A percentile compares a stretch with the other conserved stretches of the same genome.
Conservation (phyloP, 805 yeast species). For the Geotrichum ghanense region DNA sequence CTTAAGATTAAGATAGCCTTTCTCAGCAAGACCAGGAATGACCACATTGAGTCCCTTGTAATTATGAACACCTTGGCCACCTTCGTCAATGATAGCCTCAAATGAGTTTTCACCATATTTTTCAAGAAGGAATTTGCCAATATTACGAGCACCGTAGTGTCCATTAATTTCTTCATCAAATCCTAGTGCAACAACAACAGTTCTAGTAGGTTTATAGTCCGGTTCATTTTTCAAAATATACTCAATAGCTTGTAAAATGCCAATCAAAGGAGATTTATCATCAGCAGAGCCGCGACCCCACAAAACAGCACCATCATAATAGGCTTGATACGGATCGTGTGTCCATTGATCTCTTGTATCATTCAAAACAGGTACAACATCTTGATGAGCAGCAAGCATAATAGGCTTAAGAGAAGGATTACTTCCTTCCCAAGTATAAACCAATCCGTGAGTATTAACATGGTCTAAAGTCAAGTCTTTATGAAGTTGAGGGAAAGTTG, state of each 20-base stretch:
- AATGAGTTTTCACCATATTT: slow-evolving; percentile 52
- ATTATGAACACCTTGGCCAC: slow-evolving; percentile 33
- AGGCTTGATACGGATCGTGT: slow-evolving; percentile 47
- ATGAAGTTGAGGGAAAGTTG: slow-evolving; percentile 44
- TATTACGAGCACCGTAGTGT: slow-evolving; percentile 42
- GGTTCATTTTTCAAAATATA: slow-evolving; percentile 31
- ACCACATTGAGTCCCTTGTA: slow-evolving; percentile 39
- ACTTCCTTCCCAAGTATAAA: slow-evolving; percentile 53
- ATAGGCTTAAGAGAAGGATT: slow-evolving; percentile 41
- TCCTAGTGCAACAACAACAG: slow-evolving; percentile 56
- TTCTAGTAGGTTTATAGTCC: slow-evolving; percentile 49
- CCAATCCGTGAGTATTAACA: slow-evolving; percentile 52
- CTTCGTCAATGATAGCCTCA: slow-evolving; percentile 63
- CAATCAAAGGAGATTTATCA: slow-evolving; percentile 52
- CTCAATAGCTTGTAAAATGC: slow-evolving; percentile 57
- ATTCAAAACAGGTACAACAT: slow-evolving; percentile 55
- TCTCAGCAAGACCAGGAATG: slow-evolving; percentile 48
- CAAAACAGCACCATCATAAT: slow-evolving; percentile 44
- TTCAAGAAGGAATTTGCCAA: slow-evolving; percentile 36
- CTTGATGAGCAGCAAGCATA: slow-evolving; percentile 55
- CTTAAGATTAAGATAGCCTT: slow-evolving; percentile 42
- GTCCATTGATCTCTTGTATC: slow-evolving; percentile 42
- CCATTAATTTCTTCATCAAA: slow-evolving; percentile 75
- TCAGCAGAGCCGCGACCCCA: slow-evolving; percentile 66
- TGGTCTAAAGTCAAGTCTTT: slow-evolving; percentile 37